Evolutionary conservation across 495 filamentous ascomycete species (phyloP), one percentile per base, ranked within the genome.

Genomic region (Aspergillus wentii): DNA sequence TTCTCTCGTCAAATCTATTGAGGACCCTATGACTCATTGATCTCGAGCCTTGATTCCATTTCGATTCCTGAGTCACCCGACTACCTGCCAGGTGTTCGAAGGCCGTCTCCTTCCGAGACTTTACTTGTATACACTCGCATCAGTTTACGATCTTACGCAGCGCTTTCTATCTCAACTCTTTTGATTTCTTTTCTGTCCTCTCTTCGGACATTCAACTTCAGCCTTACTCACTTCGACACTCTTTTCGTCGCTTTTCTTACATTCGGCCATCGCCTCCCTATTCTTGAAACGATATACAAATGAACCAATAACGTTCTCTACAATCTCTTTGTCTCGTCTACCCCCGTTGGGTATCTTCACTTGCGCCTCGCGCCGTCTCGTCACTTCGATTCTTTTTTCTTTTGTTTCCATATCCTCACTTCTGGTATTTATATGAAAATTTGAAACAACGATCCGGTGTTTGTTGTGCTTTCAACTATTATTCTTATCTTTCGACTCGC

Each of bases 221-320:
- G 22, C n/a, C 30, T 42, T 38, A 19, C 27, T 30, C 26, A 15
- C 33, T 33, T 29, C 34, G 37, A 14, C 33, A 10, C 2, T 21
- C 23, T 36, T 29, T 32, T 33, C 10, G 19, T 36, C 23, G 10
- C 10, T 16, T 43, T 34, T 41, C 44, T 33, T 22, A 21, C 34
- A 18, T 35, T 40, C 35, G 50, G 42, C 46, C 39, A 43, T 43
- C 48, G 59, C 66, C 60, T 60, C 59, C 62, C 62, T 61, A 51
- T 64, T 57, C 52, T n/a, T n/a, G n/a, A n/a, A 69, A 60, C 62
- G 62, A 74, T 66, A 69, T 71, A 72, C 69, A 54, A 60, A 83
- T 83, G 78, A 78, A 72, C 66, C 66, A 61, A 78, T 83, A 80
- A 84, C 76, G 72, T 77, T 70, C 65, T 61, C 68, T 73, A 68